Evolutionary conservation across 306 rosid genomes (phyloP), one percentile per base, ranked within the genome.

Genomic region (Casuarina glauca): DNA sequence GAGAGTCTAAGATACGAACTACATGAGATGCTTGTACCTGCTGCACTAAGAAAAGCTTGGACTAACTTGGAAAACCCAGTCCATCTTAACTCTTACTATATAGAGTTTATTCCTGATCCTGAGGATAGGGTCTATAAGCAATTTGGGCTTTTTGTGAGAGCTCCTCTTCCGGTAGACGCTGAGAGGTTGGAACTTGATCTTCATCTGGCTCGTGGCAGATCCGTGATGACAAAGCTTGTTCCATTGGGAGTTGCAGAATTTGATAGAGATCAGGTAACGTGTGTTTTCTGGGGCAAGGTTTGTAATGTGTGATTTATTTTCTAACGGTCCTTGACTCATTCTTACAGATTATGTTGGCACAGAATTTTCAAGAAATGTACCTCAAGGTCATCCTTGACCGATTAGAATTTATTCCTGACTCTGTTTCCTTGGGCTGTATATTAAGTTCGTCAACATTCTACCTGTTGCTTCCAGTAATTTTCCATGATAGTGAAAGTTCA

Each of bases 361-460:
- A 91, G 77, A 78, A 79, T n/a, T 92, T 95, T 86, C 98, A 95
- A 84, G 96, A 92, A 85, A 92, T 92, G 97, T 92, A 85, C 80
- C 97, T 92, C 70, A 95, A 89, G 88, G 74, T 92, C 85, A 85
- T 89, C 72, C 95, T 95, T 74, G 97, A 95, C 58, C 89, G 98
- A 83, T 70, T 36, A 70, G 90, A 92, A 80, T 95, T 92, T 78
- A 76, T 81, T 82, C 74, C 87, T 5, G 89, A 89, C 66, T 82
- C 62, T 76, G 91, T 95, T 84, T 82, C 86, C 63, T 79, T 95
- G 90, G 90, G 92, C 81, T 54, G 73, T 68, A 68, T 69, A 51
- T 64, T 79, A 61, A 84, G 76, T 84, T 50, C 92, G 9, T 85
- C 85, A n/a, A 82, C 91, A 70, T 89, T 88, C 88, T 95, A 92